A percentile compares a stretch with the other conserved stretches of the same genome.
Conservation (phyloP, 306 rosid genomes). For the Pyrus bretschneideri region DNA sequence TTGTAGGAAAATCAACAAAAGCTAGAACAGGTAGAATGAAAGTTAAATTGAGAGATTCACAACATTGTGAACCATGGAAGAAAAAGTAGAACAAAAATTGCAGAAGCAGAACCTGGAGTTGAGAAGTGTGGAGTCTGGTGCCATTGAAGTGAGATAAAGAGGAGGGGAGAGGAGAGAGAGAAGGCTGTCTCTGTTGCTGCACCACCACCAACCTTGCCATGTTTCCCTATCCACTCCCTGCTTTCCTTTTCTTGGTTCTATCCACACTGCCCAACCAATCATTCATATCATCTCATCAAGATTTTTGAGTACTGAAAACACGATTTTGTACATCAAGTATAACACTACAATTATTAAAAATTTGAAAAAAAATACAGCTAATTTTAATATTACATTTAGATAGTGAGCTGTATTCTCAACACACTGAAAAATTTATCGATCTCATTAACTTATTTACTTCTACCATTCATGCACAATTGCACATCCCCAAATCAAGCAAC, state of each 20-base stretch:
- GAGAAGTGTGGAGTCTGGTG: conserved; percentile 42
- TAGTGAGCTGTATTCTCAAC: too few relatives aligned
- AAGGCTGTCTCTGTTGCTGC: conserved; percentile 53
- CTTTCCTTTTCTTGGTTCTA: neutral
- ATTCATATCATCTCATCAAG: too few relatives aligned
- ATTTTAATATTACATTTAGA: too few relatives aligned
- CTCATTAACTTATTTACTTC: too few relatives aligned
- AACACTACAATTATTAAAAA: too few relatives aligned
- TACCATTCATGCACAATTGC: too few relatives aligned
- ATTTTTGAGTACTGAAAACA: too few relatives aligned
- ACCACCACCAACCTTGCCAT: conserved; percentile 65
- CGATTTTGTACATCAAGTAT: too few relatives aligned
- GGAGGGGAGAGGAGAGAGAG: conserved; percentile 59
- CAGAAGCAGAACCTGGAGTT: conserved; percentile 53
- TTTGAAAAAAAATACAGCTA: rapidly evolving
- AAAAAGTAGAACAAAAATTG: neutral
- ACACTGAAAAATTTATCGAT: too few relatives aligned
- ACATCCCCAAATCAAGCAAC: too few relatives aligned
- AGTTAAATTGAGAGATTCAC: neutral
- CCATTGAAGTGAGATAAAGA: conserved; percentile 59
- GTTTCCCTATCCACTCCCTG: conserved; percentile 12
- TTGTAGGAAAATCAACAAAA: neutral
- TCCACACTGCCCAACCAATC: neutral
- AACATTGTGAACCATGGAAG: neutral
- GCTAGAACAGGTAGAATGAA: neutral